Percentiles rank a stretch among this genome's conserved stretches.
Evolutionary conservation across 176 grass and related monocot genomes (phyloP).

Genomic region (Paspalum vaginatum): DNA sequence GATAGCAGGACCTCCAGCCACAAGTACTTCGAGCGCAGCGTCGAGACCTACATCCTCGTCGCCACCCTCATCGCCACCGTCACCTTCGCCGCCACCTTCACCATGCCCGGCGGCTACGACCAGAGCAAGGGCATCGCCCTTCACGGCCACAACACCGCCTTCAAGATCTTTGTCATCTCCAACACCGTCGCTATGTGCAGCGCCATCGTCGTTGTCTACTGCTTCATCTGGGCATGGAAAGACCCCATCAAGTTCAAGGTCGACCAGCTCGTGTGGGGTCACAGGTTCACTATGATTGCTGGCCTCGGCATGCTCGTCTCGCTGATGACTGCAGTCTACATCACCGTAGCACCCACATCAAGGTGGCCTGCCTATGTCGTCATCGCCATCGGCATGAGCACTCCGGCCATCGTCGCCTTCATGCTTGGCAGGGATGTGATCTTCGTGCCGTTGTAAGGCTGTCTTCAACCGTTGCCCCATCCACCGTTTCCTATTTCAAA

Average conservation of each 20-base stretch:
- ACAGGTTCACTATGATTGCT: constrained; percentile 28
- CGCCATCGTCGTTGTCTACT: constrained; percentile 30
- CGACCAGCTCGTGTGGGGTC: constrained; percentile 18
- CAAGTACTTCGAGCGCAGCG: constrained; percentile 38
- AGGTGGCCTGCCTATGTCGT: constrained; percentile 31
- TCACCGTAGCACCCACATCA: not conserved
- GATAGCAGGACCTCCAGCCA: not conserved
- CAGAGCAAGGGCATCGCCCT: constrained; percentile 23
- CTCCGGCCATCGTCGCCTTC: constrained; percentile 11
- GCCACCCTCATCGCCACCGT: constrained; percentile 47
- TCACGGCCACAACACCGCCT: constrained; percentile 15
- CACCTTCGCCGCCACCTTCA: constrained; percentile 47
- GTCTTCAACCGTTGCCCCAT: no score
- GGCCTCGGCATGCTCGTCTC: constrained; percentile 29
- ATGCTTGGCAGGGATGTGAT: constrained; percentile 27
- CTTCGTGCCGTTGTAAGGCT: not conserved
- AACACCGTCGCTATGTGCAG: constrained; percentile 55
- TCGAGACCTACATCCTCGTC: constrained; percentile 42
- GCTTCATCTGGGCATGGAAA: constrained; percentile 37
- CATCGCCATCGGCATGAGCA: constrained; percentile 21
- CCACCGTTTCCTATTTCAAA: no score
- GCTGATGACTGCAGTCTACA: constrained; percentile 23
- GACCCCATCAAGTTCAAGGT: constrained; percentile 28
- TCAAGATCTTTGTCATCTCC: constrained; percentile 51
- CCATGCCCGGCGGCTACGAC: constrained; percentile 45